Conservation (phyloP, 208 protist genomes). For the Tritrichomonas foetus region DNA sequence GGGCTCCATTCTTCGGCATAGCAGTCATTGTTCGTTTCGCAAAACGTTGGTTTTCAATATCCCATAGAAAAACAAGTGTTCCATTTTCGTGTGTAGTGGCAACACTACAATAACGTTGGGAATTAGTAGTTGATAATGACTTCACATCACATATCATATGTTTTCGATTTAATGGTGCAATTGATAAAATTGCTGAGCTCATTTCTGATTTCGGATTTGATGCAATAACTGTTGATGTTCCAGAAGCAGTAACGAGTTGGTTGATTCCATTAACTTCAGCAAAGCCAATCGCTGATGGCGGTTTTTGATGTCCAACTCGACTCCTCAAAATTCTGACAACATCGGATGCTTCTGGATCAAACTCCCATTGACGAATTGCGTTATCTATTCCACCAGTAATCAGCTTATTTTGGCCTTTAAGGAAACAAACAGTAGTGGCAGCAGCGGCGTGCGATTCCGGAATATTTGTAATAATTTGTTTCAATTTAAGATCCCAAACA, state of each 20-base stretch:
- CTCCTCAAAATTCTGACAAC: background rate
- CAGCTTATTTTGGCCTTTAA: background rate
- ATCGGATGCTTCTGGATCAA: background rate
- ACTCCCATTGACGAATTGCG: background rate
- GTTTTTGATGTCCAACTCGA: background rate
- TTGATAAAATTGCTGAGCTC: background rate
- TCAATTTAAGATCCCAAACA: background rate
- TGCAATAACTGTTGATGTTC: background rate
- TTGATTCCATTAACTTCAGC: background rate
- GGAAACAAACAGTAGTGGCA: background rate
- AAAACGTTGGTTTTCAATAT: background rate
- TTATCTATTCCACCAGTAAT: constrained; percentile 18
- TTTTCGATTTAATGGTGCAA: background rate
- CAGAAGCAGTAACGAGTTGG: background rate
- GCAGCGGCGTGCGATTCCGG: background rate
- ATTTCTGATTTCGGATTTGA: background rate
- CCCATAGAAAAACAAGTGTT: background rate
- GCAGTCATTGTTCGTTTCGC: background rate
- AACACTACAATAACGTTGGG: background rate
- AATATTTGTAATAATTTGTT: background rate
- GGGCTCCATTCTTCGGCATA: background rate
- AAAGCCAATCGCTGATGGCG: background rate
- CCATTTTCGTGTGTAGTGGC: background rate
- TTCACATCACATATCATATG: background rate
- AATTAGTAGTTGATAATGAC: background rate